Evolutionary conservation across 352 stramenopile genomes (phyloP).

Genomic region (Phytophthora pinifolia): DNA sequence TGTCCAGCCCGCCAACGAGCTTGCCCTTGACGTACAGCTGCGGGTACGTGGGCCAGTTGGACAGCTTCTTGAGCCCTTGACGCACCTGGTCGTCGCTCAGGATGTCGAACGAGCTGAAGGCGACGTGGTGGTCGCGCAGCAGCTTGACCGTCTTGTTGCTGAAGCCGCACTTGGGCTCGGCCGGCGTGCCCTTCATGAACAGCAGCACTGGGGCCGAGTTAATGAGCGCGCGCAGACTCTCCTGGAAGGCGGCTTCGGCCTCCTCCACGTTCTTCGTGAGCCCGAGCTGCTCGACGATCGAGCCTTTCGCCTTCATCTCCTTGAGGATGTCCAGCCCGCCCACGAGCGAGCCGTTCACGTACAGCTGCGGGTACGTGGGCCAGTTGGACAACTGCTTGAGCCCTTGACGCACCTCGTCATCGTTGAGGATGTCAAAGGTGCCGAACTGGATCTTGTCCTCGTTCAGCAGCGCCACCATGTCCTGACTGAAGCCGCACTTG

Average conservation of each 20-base stretch:
- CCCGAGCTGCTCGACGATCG: conserved; percentile 76
- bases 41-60: conserved; percentile 97
- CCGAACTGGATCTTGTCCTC: conserved; percentile 93
- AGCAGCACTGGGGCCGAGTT: conserved; percentile 91
- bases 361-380: conserved; percentile 98
- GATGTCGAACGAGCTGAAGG: conserved; percentile 96
- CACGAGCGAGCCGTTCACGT: conserved; percentile 96
- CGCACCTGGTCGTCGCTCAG: conserved; percentile 93
- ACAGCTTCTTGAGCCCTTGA: conserved; percentile 96
- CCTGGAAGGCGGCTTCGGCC: conserved; percentile 77
- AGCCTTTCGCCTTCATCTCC: conserved; percentile 92
- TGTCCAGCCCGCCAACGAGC: conserved; percentile 93
- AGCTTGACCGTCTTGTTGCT: conserved; percentile 93
- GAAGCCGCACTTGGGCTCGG: conserved; percentile 93
- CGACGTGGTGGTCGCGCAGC: conserved; percentile 86
- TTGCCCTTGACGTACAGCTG: conserved; percentile 96
- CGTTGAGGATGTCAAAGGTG: conserved; percentile 97
- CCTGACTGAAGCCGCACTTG: conserved; percentile 95
- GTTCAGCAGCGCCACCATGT: conserved; percentile 94
- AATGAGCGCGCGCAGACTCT: conserved; percentile 86
- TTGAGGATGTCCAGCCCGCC: conserved; percentile 97
- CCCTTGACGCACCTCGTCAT: conserved; percentile 94
- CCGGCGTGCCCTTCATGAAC: conserved; percentile 95
- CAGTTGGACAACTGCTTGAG: conserved; percentile 97
- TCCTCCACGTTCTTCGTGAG: conserved; percentile 74